These are phyloP conservation scores for Chrysosporium queenslandicum DNA, from an alignment of 2,329 filamentous ascomycete species.

Conservation along the genomic window DNA sequence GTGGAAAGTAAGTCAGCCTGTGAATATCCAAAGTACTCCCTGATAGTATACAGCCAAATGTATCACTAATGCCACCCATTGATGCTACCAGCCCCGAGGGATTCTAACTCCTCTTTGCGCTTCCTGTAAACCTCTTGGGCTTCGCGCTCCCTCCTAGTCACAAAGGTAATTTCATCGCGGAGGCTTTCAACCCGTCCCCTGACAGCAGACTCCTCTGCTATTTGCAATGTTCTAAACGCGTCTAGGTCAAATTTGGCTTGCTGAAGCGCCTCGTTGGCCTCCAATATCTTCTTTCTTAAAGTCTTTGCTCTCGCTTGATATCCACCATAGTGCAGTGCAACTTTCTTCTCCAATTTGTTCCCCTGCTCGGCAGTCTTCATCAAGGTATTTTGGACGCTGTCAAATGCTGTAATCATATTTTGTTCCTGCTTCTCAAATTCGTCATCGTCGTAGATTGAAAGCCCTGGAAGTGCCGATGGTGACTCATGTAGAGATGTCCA, in stretches of 20 bases:
- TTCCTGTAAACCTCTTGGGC: constrained; percentile 76
- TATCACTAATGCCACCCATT: constrained; percentile 24
- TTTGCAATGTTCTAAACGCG: constrained; percentile 63
- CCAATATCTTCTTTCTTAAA: constrained; percentile 66
- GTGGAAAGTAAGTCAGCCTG: not conserved
- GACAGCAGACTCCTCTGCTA: constrained; percentile 70
- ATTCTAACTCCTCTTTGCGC: constrained; percentile 66
- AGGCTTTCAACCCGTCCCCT: constrained; percentile 60
- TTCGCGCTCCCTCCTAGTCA: constrained; percentile 74
- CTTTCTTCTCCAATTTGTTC: constrained; percentile 86
- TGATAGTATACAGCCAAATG: not conserved
- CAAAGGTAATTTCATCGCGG: constrained; percentile 70
- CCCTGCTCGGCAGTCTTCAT: constrained; percentile 65
- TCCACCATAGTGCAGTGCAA: constrained; percentile 75
- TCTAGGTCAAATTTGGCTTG: constrained; percentile 63
- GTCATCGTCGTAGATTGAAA: constrained; percentile 72
- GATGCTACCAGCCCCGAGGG: constrained; percentile 36
- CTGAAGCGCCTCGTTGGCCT: constrained; percentile 63
- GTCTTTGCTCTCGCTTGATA: constrained; percentile 79
- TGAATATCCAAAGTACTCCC: not conserved
- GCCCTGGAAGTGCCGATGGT: constrained; percentile 53
- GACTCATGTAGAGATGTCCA: constrained; percentile 43
- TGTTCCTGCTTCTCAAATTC: constrained; percentile 48
- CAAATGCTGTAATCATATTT: constrained; percentile 60
- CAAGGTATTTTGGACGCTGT: constrained; percentile 63